phyloP scores from a whole-genome alignment of 2,329 filamentous ascomycete species.

The Stagonosporopsis rhizophila region DNA sequence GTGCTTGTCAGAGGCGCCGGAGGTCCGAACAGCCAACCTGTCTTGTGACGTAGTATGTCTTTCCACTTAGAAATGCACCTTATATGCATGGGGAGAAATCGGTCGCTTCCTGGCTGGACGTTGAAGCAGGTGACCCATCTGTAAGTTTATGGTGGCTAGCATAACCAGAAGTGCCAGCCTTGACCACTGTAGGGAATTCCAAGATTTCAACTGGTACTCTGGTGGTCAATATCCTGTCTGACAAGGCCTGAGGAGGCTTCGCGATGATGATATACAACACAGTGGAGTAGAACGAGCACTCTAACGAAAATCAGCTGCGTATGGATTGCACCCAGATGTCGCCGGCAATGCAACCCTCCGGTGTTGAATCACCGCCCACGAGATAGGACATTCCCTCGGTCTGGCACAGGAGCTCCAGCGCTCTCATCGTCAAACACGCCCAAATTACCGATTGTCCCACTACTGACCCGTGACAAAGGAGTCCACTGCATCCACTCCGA shows the following conservation, averaged over 20 bases:
- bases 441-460: neutral
- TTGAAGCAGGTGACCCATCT: neutral
- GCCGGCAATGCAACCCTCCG: neutral
- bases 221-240: neutral
- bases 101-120: neutral
- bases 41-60: neutral
- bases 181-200: neutral
- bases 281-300: neutral
- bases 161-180: no score
- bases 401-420: conserved; percentile 15
- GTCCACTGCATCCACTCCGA: conserved; percentile 5
- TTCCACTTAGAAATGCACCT: no score
- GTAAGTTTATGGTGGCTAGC: neutral
- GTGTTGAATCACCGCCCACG: conserved; percentile 5
- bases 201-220: neutral
- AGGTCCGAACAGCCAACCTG: no score
- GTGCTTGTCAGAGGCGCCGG: no score
- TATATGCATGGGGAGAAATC: neutral
- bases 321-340: neutral
- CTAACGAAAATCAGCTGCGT: neutral
- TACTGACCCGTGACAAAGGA: neutral
- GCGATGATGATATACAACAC: neutral
- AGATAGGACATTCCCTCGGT: conserved; percentile 15
- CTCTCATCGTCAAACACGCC: conserved; percentile 2
- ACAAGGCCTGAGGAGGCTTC: neutral